phyloP scores from a whole-genome alignment of 2,329 filamentous ascomycete genomes.

The Cytospora piceae region DNA sequence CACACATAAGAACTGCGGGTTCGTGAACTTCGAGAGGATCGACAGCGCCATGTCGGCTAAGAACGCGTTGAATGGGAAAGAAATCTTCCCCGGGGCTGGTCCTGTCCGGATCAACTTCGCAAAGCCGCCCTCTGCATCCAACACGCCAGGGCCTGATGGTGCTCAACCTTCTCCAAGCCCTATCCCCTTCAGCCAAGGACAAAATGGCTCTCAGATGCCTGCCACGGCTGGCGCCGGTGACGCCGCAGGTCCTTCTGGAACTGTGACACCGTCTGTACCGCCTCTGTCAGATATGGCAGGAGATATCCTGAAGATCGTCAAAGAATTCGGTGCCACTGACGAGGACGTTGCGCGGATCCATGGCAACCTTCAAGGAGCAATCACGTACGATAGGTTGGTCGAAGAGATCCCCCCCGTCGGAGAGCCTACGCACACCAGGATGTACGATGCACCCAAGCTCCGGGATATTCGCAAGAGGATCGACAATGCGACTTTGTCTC shows the following conservation, averaged over 20 bases:
- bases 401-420: conserved; percentile 87
- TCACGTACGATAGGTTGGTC: conserved; percentile 71
- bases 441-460: conserved; percentile 92
- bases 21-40: conserved; percentile 93
- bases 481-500: conserved; percentile 87
- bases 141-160: conserved; percentile 86
- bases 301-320: conserved; percentile 84
- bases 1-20: conserved; percentile 98
- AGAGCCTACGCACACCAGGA: conserved; percentile 84
- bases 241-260: conserved; percentile 38
- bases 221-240: conserved; percentile 47
- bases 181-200: conserved; percentile 72
- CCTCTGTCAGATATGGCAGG: conserved; percentile 76
- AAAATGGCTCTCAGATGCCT: conserved; percentile 48
- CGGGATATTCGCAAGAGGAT: conserved; percentile 97
- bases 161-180: conserved; percentile 90
- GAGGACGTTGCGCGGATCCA: conserved; percentile 77
- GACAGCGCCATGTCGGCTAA: conserved; percentile 92
- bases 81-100: conserved; percentile 96
- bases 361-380: conserved; percentile 73
- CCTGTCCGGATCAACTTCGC: conserved; percentile 96
- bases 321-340: conserved; percentile 82
- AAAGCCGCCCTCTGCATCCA: conserved; percentile 88
- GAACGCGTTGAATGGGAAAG: conserved; percentile 87
- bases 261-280: conserved; percentile 66